Percentiles rank a stretch among this genome's conserved stretches.
phyloP scores from a whole-genome alignment of 139 green algal genomes.

The Chlamydomonas sphaeroides region DNA sequence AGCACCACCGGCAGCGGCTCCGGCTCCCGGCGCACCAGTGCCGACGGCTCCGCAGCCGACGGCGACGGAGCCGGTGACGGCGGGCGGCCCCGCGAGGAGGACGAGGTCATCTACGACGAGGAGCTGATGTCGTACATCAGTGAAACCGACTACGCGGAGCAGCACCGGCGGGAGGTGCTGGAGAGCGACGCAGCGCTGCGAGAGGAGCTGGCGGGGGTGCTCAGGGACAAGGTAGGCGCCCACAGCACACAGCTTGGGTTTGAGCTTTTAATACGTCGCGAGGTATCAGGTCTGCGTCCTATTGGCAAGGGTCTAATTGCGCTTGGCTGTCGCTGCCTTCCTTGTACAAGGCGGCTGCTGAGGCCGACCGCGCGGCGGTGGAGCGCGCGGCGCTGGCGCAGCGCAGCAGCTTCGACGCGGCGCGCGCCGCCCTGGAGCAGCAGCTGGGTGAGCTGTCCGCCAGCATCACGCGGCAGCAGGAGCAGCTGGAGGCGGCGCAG shows the following conservation, averaged over 20 bases:
- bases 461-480: conserved; percentile 34
- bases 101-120: conserved; percentile 46
- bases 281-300: background rate
- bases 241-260: too few species aligned
- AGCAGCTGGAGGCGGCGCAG: conserved; percentile 25
- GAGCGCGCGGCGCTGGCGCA: conserved; percentile 24
- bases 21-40: too few species aligned
- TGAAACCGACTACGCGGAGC: conserved; percentile 36
- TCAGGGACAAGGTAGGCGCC: conserved; percentile 13
- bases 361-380: conserved; percentile 22
- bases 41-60: background rate
- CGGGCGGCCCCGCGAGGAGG: conserved; percentile 20
- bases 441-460: conserved; percentile 26
- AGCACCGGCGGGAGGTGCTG: conserved; percentile 24
- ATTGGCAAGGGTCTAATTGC: too few species aligned
- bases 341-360: conserved; percentile 1
- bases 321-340: too few species aligned
- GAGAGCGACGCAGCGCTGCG: conserved; percentile 34
- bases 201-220: conserved; percentile 38
- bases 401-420: conserved; percentile 41
- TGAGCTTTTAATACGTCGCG: too few species aligned
- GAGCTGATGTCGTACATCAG: conserved; percentile 44
- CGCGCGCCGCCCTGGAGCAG: conserved; percentile 19
- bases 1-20: too few species aligned
- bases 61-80: background rate